Evolutionary conservation across 257 asterid genomes (phyloP), one percentile per base, ranked within the genome.

Genomic region (Echium plantagineum): DNA sequence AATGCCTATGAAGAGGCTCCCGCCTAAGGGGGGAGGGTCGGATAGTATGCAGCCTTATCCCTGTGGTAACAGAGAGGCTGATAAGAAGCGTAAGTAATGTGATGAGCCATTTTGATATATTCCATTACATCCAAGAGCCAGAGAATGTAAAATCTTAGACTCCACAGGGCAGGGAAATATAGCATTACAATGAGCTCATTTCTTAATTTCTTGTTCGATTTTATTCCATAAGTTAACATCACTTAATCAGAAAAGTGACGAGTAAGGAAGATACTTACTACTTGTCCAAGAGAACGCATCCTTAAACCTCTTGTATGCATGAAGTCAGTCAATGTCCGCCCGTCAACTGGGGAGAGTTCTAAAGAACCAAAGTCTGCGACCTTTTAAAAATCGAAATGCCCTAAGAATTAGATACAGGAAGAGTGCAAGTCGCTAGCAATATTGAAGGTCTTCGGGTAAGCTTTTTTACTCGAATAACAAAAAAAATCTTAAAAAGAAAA

Each of bases 251-350:
- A 24, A 24, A 24, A 24, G 1, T 24, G 26, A 24, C 26, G 26
- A 24, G 26, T 24, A 24, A 24, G 26, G 26, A 32, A 62, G 65
- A 63, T 65, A 81, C 98, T 71, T 82, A 88, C 98, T 67, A 90
- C 94, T 83, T 87, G 89, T 69, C 98, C 98, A 69, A 91, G 94
- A 38, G 98, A 91, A 62, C 93, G 94, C 96, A 91, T 91, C 70
- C 94, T 87, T 58, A 91, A 94, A 74, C 98, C 98, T 78, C 98
- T 86, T 35, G 96, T 91, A 63, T 91, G 98, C 98, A 91, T 91
- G 81, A 91, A 91, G 72, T 91, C 98, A 55, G 98, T 91, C 76
- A 91, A 71, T 35, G 98, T 91, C 51, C 96, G 88, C 32, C 98
- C 98, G 75, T 91, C 98, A 52, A 91, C 96, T 20, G 98, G 98